Evolutionary conservation across 106 monocot genomes (phyloP).

Genomic region (Amphibolis antarctica): DNA sequence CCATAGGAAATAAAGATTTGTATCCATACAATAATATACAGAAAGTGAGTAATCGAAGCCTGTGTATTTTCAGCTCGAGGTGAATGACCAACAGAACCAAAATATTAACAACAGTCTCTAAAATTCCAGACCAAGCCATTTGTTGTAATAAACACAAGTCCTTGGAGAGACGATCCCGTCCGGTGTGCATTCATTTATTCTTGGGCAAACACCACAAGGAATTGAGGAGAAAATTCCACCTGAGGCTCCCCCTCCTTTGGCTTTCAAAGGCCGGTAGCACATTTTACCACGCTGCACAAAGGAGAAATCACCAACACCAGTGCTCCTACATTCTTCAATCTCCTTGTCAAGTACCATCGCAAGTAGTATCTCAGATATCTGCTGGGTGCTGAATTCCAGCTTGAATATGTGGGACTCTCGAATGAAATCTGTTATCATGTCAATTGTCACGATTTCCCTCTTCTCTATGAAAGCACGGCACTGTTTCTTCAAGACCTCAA

Average conservation of each 20-base stretch:
- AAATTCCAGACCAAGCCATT: conserved; percentile 33
- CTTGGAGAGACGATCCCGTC: conserved; percentile 65
- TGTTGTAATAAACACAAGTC: conserved; percentile 51
- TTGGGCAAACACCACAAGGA: conserved; percentile 65
- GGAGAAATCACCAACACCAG: conserved; percentile 38
- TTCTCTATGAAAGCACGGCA: conserved; percentile 24
- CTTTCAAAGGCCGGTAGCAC: conserved; percentile 33
- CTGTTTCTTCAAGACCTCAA: conserved; percentile 17
- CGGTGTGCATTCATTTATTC: conserved; percentile 52
- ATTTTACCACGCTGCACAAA: conserved; percentile 25
- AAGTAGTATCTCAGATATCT: conserved; percentile 38
- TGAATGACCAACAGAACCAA: too few species aligned
- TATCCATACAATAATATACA: too few species aligned
- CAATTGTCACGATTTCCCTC: conserved; percentile 22
- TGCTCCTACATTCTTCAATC: conserved; percentile 52
- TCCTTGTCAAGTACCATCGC: conserved; percentile 50
- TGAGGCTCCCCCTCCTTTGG: neutral
- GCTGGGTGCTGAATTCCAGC: conserved; percentile 18
- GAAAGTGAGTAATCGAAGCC: too few species aligned
- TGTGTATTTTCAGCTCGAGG: too few species aligned
- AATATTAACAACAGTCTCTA: too few species aligned
- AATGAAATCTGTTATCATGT: conserved; percentile 23
- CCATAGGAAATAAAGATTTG: too few species aligned
- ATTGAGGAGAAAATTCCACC: conserved; percentile 32
- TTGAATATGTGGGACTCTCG: conserved; percentile 18